Evolutionary conservation across 1,284 basidiomycete genomes (phyloP).

Genomic region (Baeospora myosura): DNA sequence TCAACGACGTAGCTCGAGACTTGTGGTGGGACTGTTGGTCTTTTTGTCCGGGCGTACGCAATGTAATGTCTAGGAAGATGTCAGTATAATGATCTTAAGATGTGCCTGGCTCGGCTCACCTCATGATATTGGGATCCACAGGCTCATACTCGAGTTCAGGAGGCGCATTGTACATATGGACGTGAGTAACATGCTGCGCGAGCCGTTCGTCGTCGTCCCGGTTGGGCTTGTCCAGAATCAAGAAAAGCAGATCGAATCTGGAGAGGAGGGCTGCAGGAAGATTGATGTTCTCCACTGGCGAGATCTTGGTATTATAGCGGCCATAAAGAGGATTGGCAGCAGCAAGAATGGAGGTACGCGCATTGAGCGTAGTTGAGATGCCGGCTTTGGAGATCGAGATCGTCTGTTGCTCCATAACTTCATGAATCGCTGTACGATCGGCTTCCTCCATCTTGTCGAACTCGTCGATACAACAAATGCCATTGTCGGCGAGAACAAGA

Average conservation of each 20-base stretch:
- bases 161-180: slow-evolving; percentile 93
- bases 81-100: not conserved
- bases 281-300: slow-evolving; percentile 99
- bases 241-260: slow-evolving; percentile 93
- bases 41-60: slow-evolving; percentile 82
- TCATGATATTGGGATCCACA: slow-evolving; percentile 82
- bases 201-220: slow-evolving; percentile 94
- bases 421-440: slow-evolving; percentile 97
- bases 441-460: slow-evolving; percentile 99
- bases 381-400: slow-evolving; percentile 99
- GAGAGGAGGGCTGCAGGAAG: slow-evolving; percentile 93
- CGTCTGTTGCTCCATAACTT: slow-evolving; percentile 99
- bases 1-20: slow-evolving; percentile 94
- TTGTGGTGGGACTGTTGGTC: slow-evolving; percentile 79
- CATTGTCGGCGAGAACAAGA: slow-evolving; percentile 96
- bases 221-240: slow-evolving; percentile 93
- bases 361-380: slow-evolving; percentile 97
- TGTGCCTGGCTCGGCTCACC: slow-evolving; percentile 37
- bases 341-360: slow-evolving; percentile 96
- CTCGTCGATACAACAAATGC: slow-evolving; percentile 99
- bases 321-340: slow-evolving; percentile 98
- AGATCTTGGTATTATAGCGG: slow-evolving; percentile 95
- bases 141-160: slow-evolving; percentile 82
- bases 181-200: slow-evolving; percentile 95
- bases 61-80: slow-evolving; percentile 77